Conservation (phyloP, 257 asterid species). For the Solanum medicagineum region DNA sequence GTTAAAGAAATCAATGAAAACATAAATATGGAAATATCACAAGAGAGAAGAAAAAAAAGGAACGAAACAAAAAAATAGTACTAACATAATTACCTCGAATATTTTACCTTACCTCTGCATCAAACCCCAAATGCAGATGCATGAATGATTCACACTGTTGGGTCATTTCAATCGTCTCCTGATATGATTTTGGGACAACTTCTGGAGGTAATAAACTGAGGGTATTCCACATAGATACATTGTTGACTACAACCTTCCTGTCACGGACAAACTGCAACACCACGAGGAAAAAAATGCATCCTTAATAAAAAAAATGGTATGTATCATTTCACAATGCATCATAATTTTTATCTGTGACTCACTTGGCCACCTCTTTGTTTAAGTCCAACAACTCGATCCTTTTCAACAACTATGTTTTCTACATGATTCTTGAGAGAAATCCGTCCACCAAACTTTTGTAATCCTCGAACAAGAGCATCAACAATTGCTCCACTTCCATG, state of each 20-base stretch:
- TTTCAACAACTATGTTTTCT: slow-evolving; percentile 65
- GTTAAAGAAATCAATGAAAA: background rate
- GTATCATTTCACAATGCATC: background rate
- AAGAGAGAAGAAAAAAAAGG: background rate
- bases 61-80: background rate
- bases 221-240: slow-evolving; percentile 99
- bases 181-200: slow-evolving; percentile 51
- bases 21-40: background rate
- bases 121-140: slow-evolving; percentile 97
- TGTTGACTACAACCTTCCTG: slow-evolving; percentile 82
- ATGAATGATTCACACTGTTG: slow-evolving; percentile 95
- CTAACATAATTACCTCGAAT: background rate
- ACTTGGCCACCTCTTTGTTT: slow-evolving; percentile 84
- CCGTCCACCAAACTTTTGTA: slow-evolving; percentile 73
- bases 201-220: slow-evolving; percentile 59
- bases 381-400: slow-evolving; percentile 83
- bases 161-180: slow-evolving; percentile 43
- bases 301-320: background rate
- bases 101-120: slow-evolving; percentile 46
- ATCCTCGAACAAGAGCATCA: slow-evolving; percentile 79
- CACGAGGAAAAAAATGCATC: background rate
- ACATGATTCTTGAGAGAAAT: slow-evolving; percentile 81
- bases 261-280: slow-evolving; percentile 67
- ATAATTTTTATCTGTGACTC: slow-evolving; percentile 8
- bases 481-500: slow-evolving; percentile 84